Percentiles rank a stretch among this genome's conserved stretches.
Conservation (phyloP, 192 early-diverging fungal species). For the Linnemannia zychae region DNA sequence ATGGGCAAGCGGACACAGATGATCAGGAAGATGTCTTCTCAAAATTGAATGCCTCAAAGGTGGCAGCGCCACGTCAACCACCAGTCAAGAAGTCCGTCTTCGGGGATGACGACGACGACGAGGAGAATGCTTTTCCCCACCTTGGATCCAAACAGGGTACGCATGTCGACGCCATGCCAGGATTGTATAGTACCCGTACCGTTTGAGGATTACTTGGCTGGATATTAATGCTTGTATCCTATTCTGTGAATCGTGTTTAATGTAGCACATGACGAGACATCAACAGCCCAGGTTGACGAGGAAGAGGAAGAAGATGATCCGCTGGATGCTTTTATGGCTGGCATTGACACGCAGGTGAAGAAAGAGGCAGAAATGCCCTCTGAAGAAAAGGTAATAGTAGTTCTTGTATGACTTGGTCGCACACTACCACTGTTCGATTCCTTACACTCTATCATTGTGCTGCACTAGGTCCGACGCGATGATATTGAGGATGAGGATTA, state of each 20-base stretch:
- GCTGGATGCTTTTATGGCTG: slow-evolving; percentile 89
- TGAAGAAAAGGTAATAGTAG: slow-evolving; percentile 58
- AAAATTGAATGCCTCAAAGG: neutral
- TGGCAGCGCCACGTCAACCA: slow-evolving; percentile 8
- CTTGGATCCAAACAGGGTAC: slow-evolving; percentile 38
- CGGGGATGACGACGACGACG: slow-evolving; percentile 54
- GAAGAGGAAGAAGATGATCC: slow-evolving; percentile 77
- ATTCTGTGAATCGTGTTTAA: neutral
- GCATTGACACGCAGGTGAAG: slow-evolving; percentile 69
- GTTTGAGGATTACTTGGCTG: neutral
- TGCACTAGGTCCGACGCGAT: slow-evolving; percentile 65
- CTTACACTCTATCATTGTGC: neutral
- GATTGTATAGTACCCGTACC: too few species aligned
- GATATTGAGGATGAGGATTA: slow-evolving; percentile 84
- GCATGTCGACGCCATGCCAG: too few species aligned
- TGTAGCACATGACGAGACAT: slow-evolving; percentile 34
- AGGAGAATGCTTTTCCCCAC: slow-evolving; percentile 39
- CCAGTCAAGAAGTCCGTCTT: slow-evolving; percentile 38
- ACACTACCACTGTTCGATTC: neutral
- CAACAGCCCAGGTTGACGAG: slow-evolving; percentile 49
- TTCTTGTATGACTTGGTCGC: neutral
- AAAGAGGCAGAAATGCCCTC: slow-evolving; percentile 61
- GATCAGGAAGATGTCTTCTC: slow-evolving; percentile 49
- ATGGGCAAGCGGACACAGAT: slow-evolving; percentile 10
- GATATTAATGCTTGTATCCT: neutral